Evolutionary conservation across 805 yeast genomes (phyloP).

Genomic region (Cyberlindnera suaveolens): DNA sequence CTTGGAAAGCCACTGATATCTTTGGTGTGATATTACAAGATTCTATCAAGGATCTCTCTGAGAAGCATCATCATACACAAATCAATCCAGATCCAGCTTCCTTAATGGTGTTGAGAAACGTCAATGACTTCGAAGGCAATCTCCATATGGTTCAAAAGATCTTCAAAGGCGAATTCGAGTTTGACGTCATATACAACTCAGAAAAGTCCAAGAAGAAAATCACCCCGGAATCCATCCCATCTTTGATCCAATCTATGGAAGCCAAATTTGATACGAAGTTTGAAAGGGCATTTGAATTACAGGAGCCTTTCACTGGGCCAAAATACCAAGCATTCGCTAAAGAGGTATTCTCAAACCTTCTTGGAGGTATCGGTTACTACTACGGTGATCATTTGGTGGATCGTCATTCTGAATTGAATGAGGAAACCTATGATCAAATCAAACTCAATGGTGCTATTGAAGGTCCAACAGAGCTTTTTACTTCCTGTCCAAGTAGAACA

Average conservation of each 20-base stretch:
- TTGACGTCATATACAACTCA: constrained; percentile 57
- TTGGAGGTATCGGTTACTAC: constrained; percentile 88
- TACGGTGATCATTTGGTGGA: constrained; percentile 82
- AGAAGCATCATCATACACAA: constrained; percentile 18
- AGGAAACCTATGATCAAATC: constrained; percentile 56
- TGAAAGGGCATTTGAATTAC: constrained; percentile 39
- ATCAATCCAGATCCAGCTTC: constrained; percentile 34
- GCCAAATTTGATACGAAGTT: constrained; percentile 48
- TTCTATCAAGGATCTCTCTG: constrained; percentile 43
- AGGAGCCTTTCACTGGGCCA: constrained; percentile 44
- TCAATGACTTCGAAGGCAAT: constrained; percentile 61
- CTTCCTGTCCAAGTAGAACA: constrained; percentile 87
- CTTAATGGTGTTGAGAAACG: constrained; percentile 49
- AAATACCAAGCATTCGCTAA: constrained; percentile 56
- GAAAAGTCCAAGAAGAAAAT: constrained; percentile 38
- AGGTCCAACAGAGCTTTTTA: constrained; percentile 72
- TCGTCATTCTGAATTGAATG: constrained; percentile 59
- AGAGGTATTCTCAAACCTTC: constrained; percentile 71
- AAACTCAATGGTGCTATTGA: constrained; percentile 49
- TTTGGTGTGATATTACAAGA: constrained; percentile 67
- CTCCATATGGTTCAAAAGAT: constrained; percentile 74
- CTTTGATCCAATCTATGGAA: constrained; percentile 14
- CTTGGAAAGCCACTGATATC: constrained; percentile 77
- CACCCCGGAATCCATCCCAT: constrained; percentile 23
- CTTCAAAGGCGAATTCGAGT: constrained; percentile 69